These are phyloP conservation scores for Serendipita sp. DNA, from an alignment of 768 basidiomycete genomes.

Conservation along the genomic window DNA sequence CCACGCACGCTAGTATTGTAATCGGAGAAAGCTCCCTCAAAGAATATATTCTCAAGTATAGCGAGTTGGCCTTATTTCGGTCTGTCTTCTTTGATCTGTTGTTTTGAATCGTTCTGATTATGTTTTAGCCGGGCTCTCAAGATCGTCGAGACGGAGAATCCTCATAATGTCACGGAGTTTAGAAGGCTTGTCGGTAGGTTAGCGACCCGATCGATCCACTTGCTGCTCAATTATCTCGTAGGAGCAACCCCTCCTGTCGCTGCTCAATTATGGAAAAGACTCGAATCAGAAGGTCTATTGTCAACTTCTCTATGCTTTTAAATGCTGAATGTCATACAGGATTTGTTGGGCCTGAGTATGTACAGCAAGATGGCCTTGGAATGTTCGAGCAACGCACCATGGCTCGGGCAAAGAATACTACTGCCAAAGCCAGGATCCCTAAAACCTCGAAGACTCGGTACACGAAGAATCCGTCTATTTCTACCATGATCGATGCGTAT, in stretches of 20 bases:
- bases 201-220: not conserved
- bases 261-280: slow-evolving; percentile 45
- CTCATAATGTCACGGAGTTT: slow-evolving; percentile 33
- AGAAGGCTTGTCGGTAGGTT: slow-evolving; percentile 41
- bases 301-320: not conserved
- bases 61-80: slow-evolving; percentile 59
- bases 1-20: slow-evolving; percentile 51
- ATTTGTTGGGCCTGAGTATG: slow-evolving; percentile 39
- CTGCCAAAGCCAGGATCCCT: slow-evolving; percentile 30
- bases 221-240: slow-evolving; percentile 14
- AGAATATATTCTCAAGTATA: slow-evolving; percentile 44
- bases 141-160: slow-evolving; percentile 35
- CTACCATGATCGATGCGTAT: slow-evolving; percentile 21
- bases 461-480: slow-evolving; percentile 40
- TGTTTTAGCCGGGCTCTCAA: slow-evolving; percentile 48
- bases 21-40: slow-evolving; percentile 44
- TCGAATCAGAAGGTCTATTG: slow-evolving; percentile 50
- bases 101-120: not conserved
- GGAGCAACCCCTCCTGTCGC: slow-evolving; percentile 40
- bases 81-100: slow-evolving; percentile 14
- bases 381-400: slow-evolving; percentile 25
- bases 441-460: slow-evolving; percentile 17
- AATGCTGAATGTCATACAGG: slow-evolving; percentile 23
- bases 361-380: slow-evolving; percentile 34
- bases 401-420: slow-evolving; percentile 25